These are phyloP conservation scores for Iris pallida DNA, from an alignment of 116 monocot genomes.

Conservation along the genomic window DNA sequence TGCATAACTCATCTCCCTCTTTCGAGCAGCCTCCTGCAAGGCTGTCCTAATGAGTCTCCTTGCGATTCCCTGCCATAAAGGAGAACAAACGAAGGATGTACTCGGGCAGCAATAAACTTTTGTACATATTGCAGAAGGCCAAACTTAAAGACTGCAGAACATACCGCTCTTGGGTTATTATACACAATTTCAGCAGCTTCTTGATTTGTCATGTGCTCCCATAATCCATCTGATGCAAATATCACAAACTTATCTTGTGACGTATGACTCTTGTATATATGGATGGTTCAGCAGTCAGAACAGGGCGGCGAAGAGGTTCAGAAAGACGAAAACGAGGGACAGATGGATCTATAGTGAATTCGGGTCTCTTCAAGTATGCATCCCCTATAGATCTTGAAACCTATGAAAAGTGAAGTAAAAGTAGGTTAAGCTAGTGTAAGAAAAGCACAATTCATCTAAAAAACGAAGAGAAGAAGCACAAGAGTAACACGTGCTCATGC, in stretches of 20 bases:
- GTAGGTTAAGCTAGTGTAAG: not conserved
- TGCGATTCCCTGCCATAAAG: conserved; percentile 56
- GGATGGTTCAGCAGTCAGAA: conserved; percentile 68
- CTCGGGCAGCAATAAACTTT: not conserved
- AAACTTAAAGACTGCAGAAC: not conserved
- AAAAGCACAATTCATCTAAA: too few species aligned
- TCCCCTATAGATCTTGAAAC: conserved; percentile 90
- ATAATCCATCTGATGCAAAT: conserved; percentile 85
- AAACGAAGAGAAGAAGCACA: too few species aligned
- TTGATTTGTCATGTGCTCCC: conserved; percentile 85
- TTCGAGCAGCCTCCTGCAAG: conserved; percentile 54
- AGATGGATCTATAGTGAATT: conserved; percentile 54
- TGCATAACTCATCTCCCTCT: conserved; percentile 52
- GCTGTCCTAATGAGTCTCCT: conserved; percentile 58
- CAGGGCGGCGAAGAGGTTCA: conserved; percentile 62
- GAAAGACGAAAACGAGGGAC: conserved; percentile 46
- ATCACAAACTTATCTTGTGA: conserved; percentile 69
- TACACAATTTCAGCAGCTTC: conserved; percentile 64
- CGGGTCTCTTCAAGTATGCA: conserved; percentile 70
- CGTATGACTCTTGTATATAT: conserved; percentile 44
- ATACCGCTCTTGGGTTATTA: conserved; percentile 63
- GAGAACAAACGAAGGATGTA: not conserved
- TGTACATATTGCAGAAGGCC: not conserved
- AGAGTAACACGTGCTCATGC: too few species aligned
- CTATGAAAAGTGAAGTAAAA: conserved; percentile 14